A percentile compares a stretch with the other conserved stretches of the same genome.
Evolutionary conservation across 495 filamentous ascomycete genomes (phyloP).

Genomic region (Penicillium lagena): DNA sequence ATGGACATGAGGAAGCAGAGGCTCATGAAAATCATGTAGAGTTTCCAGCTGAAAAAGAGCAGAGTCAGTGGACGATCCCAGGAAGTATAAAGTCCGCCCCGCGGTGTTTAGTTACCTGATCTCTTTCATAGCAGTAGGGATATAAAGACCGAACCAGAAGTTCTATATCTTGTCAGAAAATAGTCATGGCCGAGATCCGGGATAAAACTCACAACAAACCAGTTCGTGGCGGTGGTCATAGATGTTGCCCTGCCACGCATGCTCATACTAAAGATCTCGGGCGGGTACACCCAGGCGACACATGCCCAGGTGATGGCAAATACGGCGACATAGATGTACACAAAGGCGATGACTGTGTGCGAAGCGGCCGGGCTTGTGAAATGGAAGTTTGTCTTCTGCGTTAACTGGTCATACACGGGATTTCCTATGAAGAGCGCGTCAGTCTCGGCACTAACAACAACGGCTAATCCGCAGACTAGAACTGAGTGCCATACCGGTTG

Average conservation of each 20-base stretch:
- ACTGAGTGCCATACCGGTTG: conserved; percentile 6
- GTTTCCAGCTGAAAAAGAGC: conserved; percentile 5
- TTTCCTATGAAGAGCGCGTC: conserved; percentile 4
- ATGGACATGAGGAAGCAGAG: conserved; percentile 11
- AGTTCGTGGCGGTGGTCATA: conserved; percentile 14
- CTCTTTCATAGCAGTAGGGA: conserved; percentile 16
- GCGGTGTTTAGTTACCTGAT: conserved; percentile 11
- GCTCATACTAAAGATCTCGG: conserved; percentile 11
- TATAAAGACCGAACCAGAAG: conserved; percentile 22
- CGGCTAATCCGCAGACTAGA: background rate
- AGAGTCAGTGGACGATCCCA: too few species aligned
- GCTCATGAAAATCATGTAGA: conserved; percentile 20
- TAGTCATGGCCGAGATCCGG: too few species aligned
- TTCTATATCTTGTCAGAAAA: conserved; percentile 5
- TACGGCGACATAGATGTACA: conserved; percentile 12
- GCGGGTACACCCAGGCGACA: conserved; percentile 15
- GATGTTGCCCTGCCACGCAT: conserved; percentile 13
- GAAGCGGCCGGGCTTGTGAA: conserved; percentile 8
- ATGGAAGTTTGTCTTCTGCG: conserved; percentile 18
- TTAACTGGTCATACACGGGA: conserved; percentile 14
- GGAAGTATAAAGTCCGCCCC: too few species aligned
- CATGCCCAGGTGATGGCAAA: conserved; percentile 15
- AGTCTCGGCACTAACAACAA: background rate
- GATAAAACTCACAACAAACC: conserved; percentile 13
- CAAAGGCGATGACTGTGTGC: conserved; percentile 14